phyloP scores from a whole-genome alignment of 1,284 basidiomycete species.

The Apiotrichum gracile region DNA sequence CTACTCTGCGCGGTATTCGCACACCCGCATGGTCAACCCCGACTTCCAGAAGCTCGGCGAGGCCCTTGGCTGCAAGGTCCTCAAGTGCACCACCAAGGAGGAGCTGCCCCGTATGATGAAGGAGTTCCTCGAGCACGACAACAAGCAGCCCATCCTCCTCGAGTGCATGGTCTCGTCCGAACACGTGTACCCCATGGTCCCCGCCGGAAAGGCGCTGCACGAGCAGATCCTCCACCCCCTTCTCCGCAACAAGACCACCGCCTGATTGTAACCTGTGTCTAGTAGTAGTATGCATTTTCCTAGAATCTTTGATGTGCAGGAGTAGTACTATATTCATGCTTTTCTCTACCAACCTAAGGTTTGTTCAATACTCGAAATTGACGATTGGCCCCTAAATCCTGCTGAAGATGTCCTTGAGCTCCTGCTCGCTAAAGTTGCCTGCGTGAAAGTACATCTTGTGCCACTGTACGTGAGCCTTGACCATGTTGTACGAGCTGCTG shows the following conservation, averaged over 20 bases:
- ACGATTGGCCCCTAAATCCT: no score
- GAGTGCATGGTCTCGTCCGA: slow-evolving; percentile 83
- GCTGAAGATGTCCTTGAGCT: no score
- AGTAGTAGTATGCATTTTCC: neutral
- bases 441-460: no score
- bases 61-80: slow-evolving; percentile 85
- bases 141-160: slow-evolving; percentile 76
- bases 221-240: slow-evolving; percentile 59
- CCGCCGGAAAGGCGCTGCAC: slow-evolving; percentile 84
- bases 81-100: slow-evolving; percentile 63
- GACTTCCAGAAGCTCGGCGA: slow-evolving; percentile 84
- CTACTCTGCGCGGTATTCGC: slow-evolving; percentile 74
- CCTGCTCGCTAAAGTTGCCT: no score
- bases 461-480: no score
- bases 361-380: no score
- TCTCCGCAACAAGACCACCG: slow-evolving; percentile 21
- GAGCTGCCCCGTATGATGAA: slow-evolving; percentile 94
- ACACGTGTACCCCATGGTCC: slow-evolving; percentile 83
- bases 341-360: no score
- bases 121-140: slow-evolving; percentile 89
- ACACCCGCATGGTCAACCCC: slow-evolving; percentile 90
- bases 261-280: slow-evolving; percentile 7
- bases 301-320: no score
- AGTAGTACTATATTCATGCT: no score
- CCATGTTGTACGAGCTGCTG: no score